phyloP scores from a whole-genome alignment of 179 eudicot genomes.

The Corrigiola litoralis region DNA sequence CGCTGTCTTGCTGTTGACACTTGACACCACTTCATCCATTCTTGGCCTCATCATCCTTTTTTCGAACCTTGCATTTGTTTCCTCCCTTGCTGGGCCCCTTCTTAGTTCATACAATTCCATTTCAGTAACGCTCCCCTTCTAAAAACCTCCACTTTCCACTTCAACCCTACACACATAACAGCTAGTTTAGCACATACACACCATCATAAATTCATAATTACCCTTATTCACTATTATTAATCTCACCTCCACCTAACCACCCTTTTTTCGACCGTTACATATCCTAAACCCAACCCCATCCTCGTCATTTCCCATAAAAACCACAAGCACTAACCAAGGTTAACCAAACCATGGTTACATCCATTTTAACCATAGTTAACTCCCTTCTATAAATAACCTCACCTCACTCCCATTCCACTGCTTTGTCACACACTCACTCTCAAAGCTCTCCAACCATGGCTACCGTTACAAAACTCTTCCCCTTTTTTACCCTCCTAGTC shows the following conservation, averaged over 20 bases:
- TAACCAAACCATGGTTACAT: background rate
- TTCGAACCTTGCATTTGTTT: too few relatives aligned
- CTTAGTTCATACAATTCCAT: too few relatives aligned
- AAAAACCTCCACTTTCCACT: background rate
- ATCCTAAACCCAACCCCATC: background rate
- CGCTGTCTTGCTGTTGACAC: conserved; percentile 28
- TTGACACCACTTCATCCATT: conserved; percentile 26
- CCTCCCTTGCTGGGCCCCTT: too few relatives aligned
- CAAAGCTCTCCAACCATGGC: conserved; percentile 43
- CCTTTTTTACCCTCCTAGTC: conserved; percentile 23
- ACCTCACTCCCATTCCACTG: background rate
- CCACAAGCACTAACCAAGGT: background rate
- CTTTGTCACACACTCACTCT: background rate
- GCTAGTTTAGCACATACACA: too few relatives aligned
- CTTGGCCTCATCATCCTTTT: too few relatives aligned
- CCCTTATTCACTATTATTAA: background rate
- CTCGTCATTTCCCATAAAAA: background rate
- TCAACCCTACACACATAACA: too few relatives aligned
- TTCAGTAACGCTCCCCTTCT: background rate
- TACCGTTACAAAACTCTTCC: background rate
- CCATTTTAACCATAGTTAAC: conserved; percentile 5
- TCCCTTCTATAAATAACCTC: background rate
- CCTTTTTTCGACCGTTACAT: conserved; percentile 3
- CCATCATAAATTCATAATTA: too few relatives aligned
- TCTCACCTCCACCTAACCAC: background rate